A percentile compares a stretch with the other conserved stretches of the same genome.
phyloP scores from a whole-genome alignment of 139 green algal species.

The Coelastrella sp. region DNA sequence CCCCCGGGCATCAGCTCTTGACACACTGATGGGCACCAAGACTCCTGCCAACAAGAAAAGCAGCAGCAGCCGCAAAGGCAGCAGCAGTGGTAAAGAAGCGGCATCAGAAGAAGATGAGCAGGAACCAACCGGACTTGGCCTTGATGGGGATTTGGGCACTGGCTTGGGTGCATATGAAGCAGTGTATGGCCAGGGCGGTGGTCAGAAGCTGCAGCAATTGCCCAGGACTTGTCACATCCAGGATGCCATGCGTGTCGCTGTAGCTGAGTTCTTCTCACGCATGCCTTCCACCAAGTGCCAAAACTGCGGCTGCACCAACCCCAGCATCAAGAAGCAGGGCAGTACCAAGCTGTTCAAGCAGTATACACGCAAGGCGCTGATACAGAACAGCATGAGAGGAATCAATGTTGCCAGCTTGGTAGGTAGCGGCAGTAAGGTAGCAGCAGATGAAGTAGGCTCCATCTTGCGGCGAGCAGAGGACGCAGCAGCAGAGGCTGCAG shows the following conservation, averaged over 20 bases:
- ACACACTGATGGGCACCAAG: background rate
- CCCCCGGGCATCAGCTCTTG: background rate
- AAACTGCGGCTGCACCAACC: slow-evolving; percentile 80
- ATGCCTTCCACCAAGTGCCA: slow-evolving; percentile 77
- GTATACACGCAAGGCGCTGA: slow-evolving; percentile 54
- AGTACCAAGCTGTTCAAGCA: slow-evolving; percentile 66
- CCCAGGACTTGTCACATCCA: slow-evolving; percentile 43
- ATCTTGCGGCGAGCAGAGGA: slow-evolving; percentile 36
- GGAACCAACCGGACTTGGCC: background rate
- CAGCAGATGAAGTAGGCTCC: background rate
- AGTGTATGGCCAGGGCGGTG: slow-evolving; percentile 6
- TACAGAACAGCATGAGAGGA: slow-evolving; percentile 60
- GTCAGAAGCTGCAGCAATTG: background rate
- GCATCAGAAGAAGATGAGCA: background rate
- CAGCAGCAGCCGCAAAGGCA: slow-evolving; percentile 24
- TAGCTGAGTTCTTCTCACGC: slow-evolving; percentile 79
- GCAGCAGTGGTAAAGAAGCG: slow-evolving; percentile 1
- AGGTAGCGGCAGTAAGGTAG: slow-evolving; percentile 42
- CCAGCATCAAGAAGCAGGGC: slow-evolving; percentile 67
- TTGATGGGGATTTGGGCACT: slow-evolving; percentile 11
- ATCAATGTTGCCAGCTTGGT: slow-evolving; percentile 50
- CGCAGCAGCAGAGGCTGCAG: slow-evolving; percentile 32
- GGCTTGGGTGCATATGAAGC: slow-evolving; percentile 28
- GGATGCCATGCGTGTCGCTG: slow-evolving; percentile 57
- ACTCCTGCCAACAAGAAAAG: background rate